Conservation (phyloP, 352 stramenopile species). For the Pseudoperonospora humuli region DNA sequence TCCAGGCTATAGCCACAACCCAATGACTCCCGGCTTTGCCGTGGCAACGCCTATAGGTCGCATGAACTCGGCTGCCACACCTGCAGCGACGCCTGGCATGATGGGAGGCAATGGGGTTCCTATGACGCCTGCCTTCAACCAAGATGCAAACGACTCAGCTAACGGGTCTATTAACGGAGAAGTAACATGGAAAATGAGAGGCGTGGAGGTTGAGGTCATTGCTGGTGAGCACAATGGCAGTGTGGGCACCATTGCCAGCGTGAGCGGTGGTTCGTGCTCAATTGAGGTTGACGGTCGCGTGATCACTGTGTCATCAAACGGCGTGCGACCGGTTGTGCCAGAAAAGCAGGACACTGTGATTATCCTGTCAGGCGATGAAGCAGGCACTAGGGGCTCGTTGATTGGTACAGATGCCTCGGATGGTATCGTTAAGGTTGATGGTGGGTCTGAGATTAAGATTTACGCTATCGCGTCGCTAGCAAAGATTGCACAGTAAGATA, state of each 20-base stretch:
- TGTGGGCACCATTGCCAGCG: slow-evolving; percentile 67
- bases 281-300: slow-evolving; percentile 72
- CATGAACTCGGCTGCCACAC: slow-evolving; percentile 57
- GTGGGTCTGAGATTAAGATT: slow-evolving; percentile 86
- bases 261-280: slow-evolving; percentile 64
- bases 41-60: slow-evolving; percentile 71
- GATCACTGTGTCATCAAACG: slow-evolving; percentile 53
- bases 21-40: slow-evolving; percentile 81
- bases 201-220: slow-evolving; percentile 75
- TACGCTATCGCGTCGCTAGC: slow-evolving; percentile 74
- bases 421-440: slow-evolving; percentile 86
- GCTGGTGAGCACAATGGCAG: slow-evolving; percentile 56
- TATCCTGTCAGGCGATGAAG: slow-evolving; percentile 81
- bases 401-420: slow-evolving; percentile 84
- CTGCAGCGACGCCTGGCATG: slow-evolving; percentile 68
- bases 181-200: slow-evolving; percentile 85
- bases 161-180: slow-evolving; percentile 41
- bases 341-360: slow-evolving; percentile 86
- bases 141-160: slow-evolving; percentile 36
- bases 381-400: slow-evolving; percentile 71
- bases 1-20: slow-evolving; percentile 79
- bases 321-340: slow-evolving; percentile 68
- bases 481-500: slow-evolving; percentile 79
- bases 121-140: slow-evolving; percentile 70
- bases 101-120: slow-evolving; percentile 51